Evolutionary conservation across 2,329 filamentous ascomycete species (phyloP).

Genomic region (Arthrobotrys entomopaga): DNA sequence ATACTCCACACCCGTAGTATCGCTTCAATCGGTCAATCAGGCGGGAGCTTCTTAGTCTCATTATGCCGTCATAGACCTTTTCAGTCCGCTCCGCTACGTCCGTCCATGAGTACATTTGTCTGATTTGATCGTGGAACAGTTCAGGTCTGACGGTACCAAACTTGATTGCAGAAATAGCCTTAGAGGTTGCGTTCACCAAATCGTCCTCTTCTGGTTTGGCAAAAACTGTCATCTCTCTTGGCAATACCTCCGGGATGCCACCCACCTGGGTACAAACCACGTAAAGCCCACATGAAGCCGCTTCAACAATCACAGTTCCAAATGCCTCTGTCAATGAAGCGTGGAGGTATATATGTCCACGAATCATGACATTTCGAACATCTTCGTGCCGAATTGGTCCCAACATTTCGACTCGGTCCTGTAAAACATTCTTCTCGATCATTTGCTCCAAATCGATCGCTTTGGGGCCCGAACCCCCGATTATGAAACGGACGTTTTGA

Average conservation of each 20-base stretch:
- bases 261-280: slow-evolving; percentile 97
- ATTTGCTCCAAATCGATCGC: slow-evolving; percentile 98
- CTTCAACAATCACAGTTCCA: slow-evolving; percentile 96
- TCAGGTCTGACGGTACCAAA: slow-evolving; percentile 90
- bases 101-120: slow-evolving; percentile 98
- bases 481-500: slow-evolving; percentile 94
- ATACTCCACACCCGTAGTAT: slow-evolving; percentile 97
- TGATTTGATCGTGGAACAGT: slow-evolving; percentile 94
- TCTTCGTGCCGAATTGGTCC: slow-evolving; percentile 94
- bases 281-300: slow-evolving; percentile 92
- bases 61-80: slow-evolving; percentile 92
- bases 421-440: slow-evolving; percentile 92
- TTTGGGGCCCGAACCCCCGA: slow-evolving; percentile 94
- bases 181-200: slow-evolving; percentile 85
- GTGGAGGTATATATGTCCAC: slow-evolving; percentile 95
- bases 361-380: slow-evolving; percentile 95
- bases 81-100: slow-evolving; percentile 95
- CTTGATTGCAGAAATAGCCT: slow-evolving; percentile 85
- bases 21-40: slow-evolving; percentile 93
- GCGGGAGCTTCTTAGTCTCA: slow-evolving; percentile 85
- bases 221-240: slow-evolving; percentile 96
- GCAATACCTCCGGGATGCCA: slow-evolving; percentile 94
- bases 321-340: slow-evolving; percentile 96
- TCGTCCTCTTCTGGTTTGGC: slow-evolving; percentile 97
- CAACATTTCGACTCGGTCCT: slow-evolving; percentile 91